A percentile compares a stretch with the other conserved stretches of the same genome.
Evolutionary conservation across 805 yeast species (phyloP).

Genomic region (Saccharomycopsis babjevae): DNA sequence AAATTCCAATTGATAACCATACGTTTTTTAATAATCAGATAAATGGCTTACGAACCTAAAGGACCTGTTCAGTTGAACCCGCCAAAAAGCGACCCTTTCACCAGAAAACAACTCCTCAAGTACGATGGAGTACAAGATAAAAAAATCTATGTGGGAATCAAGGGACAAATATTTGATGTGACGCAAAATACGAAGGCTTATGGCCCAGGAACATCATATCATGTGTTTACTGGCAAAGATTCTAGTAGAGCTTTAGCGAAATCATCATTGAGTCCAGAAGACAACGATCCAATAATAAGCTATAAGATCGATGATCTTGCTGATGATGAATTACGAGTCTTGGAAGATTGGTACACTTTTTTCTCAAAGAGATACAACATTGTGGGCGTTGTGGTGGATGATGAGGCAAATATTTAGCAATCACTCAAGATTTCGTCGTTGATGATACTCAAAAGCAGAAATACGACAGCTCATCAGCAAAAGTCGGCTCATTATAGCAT

Average conservation of each 20-base stretch:
- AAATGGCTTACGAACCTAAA: slow-evolving; percentile 35
- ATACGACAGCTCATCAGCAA: too few relatives aligned
- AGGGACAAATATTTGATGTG: slow-evolving; percentile 74
- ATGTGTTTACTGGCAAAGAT: slow-evolving; percentile 65
- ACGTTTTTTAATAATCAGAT: not conserved
- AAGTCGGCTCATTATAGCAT: too few relatives aligned
- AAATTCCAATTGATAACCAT: too few relatives aligned
- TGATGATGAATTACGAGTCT: slow-evolving; percentile 47
- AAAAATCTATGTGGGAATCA: slow-evolving; percentile 61
- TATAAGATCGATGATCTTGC: slow-evolving; percentile 45
- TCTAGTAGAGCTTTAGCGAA: slow-evolving; percentile 69
- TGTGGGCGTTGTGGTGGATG: slow-evolving; percentile 15
- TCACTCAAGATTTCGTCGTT: not conserved
- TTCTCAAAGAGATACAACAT: slow-evolving; percentile 42
- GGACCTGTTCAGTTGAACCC: slow-evolving; percentile 40
- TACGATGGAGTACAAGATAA: slow-evolving; percentile 36
- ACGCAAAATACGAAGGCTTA: slow-evolving; percentile 53
- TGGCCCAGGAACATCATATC: slow-evolving; percentile 71
- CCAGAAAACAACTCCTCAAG: slow-evolving; percentile 32
- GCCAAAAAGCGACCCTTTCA: slow-evolving; percentile 37
- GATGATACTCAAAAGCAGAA: too few relatives aligned
- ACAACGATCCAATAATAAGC: slow-evolving; percentile 32
- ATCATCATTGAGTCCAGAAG: slow-evolving; percentile 45
- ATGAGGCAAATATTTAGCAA: not conserved
- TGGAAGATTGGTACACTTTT: slow-evolving; percentile 65